Conservation (phyloP, 306 rosid genomes). For the Trifolium pratense region DNA sequence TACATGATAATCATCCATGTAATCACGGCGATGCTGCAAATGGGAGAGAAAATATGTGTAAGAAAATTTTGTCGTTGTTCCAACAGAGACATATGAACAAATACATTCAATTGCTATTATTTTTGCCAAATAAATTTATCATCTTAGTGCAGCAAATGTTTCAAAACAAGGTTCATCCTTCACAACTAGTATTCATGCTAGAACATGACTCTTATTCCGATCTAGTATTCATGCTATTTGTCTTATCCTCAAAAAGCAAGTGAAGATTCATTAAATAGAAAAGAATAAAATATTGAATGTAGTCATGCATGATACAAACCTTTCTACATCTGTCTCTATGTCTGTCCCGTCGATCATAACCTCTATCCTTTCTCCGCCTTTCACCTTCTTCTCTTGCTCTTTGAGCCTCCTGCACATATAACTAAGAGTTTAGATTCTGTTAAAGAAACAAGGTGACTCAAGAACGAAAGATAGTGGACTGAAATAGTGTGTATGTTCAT, state of each 20-base stretch:
- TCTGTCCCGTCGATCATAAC: conserved; percentile 75
- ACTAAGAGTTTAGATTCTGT: conserved; percentile 20
- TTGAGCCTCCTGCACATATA: conserved; percentile 80
- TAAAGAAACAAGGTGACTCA: conserved; percentile 16
- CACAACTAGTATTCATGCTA: background rate
- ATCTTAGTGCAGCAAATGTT: too few species aligned
- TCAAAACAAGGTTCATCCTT: too few species aligned
- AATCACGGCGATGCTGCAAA: conserved; percentile 63
- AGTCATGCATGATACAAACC: conserved; percentile 56
- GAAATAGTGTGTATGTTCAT: conserved; percentile 9
- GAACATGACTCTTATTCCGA: background rate
- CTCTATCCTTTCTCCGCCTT: conserved; percentile 79
- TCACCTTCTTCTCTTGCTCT: conserved; percentile 99
- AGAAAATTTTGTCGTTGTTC: too few species aligned
- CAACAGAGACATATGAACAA: background rate
- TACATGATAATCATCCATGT: conserved; percentile 74
- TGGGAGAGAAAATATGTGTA: conserved; percentile 21
- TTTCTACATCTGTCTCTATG: conserved; percentile 70
- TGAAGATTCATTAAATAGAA: conserved; percentile 11
- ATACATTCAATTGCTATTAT: background rate
- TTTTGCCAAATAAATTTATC: conserved; percentile 3
- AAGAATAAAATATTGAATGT: background rate
- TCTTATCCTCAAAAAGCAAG: conserved; percentile 28
- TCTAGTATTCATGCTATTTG: conserved; percentile 1
- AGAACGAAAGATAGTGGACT: conserved; percentile 2